phyloP scores from a whole-genome alignment of 129 eudicot species.

The Flaveria ramosissima region DNA sequence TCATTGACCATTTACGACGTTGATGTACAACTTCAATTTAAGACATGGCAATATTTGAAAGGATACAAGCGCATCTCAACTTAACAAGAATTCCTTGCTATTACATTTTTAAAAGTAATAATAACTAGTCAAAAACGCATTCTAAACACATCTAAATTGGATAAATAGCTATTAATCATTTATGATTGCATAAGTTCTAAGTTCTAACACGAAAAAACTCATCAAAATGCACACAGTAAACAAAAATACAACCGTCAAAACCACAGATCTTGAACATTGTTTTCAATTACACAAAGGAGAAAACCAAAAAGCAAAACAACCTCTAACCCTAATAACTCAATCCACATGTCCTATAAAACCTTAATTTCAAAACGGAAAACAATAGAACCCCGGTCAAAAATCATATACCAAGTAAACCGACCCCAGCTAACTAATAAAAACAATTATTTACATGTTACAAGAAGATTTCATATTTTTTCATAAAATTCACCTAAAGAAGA shows the following conservation, averaged over 20 bases:
- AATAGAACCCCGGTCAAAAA: too few relatives aligned
- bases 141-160: too few relatives aligned
- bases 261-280: slow-evolving; percentile 15
- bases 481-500: slow-evolving; percentile 41
- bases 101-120: too few relatives aligned
- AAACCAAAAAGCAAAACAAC: slow-evolving; percentile 19
- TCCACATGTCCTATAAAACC: slow-evolving; percentile 33
- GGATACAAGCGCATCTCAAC: too few relatives aligned
- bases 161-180: too few relatives aligned
- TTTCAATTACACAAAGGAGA: slow-evolving; percentile 34
- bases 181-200: too few relatives aligned
- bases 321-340: slow-evolving; percentile 40
- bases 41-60: too few relatives aligned
- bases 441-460: slow-evolving; percentile 34
- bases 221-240: neutral
- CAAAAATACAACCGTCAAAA: neutral
- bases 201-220: too few relatives aligned
- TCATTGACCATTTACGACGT: too few relatives aligned
- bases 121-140: too few relatives aligned
- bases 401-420: neutral
- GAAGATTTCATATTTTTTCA: slow-evolving; percentile 36
- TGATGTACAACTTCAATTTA: too few relatives aligned
- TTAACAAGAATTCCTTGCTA: too few relatives aligned
- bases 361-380: neutral
- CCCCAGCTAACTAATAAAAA: slow-evolving; percentile 35